phyloP scores from a whole-genome alignment of 2,329 filamentous ascomycete genomes.

The Hypoxylon rubiginosum region DNA sequence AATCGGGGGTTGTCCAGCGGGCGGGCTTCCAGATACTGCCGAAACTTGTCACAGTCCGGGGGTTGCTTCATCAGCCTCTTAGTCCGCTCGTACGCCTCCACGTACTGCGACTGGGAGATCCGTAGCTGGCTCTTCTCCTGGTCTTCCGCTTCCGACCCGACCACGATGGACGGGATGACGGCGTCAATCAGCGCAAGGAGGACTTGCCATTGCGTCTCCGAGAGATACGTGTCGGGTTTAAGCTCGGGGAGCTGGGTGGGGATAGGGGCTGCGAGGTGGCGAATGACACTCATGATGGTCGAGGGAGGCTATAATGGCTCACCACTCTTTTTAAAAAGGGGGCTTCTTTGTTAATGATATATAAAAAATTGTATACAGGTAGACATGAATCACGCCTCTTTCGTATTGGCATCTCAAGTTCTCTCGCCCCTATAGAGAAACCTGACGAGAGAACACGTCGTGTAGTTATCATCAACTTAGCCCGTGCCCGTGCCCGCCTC shows the following conservation, averaged over 20 bases:
- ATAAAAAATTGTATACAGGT: neutral
- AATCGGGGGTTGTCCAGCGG: conserved; percentile 67
- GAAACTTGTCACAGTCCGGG: conserved; percentile 60
- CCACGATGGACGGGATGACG: conserved; percentile 70
- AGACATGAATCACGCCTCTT: neutral
- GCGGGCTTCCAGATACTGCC: conserved; percentile 66
- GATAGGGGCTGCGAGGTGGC: conserved; percentile 38
- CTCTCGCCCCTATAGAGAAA: neutral
- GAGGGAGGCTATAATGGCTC: neutral
- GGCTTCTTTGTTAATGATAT: neutral
- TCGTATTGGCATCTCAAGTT: neutral
- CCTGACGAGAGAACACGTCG: conserved; percentile 1
- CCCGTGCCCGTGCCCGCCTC: neutral
- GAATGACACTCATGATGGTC: conserved; percentile 38
- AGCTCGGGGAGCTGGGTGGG: conserved; percentile 43
- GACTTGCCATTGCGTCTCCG: conserved; percentile 65
- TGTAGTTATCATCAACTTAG: neutral
- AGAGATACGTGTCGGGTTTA: conserved; percentile 41
- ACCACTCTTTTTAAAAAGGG: neutral
- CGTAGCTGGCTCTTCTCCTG: conserved; percentile 58
- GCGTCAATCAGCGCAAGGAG: conserved; percentile 69
- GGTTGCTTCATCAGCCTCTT: conserved; percentile 55
- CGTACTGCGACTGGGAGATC: conserved; percentile 65
- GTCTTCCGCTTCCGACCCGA: conserved; percentile 57
- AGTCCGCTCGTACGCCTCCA: conserved; percentile 58